Conservation (phyloP, 2,329 filamentous ascomycete genomes). For the Metarhizium robertsii region DNA sequence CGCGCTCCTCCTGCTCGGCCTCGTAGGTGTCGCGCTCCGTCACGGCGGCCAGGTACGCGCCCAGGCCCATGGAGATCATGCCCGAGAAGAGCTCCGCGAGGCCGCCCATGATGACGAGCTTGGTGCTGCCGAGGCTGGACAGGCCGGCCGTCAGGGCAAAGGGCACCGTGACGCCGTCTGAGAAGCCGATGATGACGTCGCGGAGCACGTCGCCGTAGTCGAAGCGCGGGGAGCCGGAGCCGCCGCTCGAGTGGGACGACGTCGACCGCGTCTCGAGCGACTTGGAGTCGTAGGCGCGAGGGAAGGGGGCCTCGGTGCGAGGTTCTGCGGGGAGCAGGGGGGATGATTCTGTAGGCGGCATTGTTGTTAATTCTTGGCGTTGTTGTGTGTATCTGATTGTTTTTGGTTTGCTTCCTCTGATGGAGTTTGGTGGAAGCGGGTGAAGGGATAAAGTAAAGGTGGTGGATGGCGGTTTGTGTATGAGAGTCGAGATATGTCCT, state of each 20-base stretch:
- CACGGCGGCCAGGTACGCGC: constrained; percentile 60
- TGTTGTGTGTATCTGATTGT: neutral
- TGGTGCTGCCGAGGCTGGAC: constrained; percentile 53
- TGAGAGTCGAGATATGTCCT: too few relatives aligned
- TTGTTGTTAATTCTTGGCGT: neutral
- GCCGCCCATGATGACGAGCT: constrained; percentile 61
- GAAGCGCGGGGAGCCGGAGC: constrained; percentile 11
- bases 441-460: too few relatives aligned
- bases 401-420: neutral
- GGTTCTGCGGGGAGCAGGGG: constrained; percentile 24
- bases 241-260: constrained; percentile 4
- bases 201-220: constrained; percentile 39
- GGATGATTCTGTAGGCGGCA: constrained; percentile 18
- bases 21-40: constrained; percentile 43
- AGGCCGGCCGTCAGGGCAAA: constrained; percentile 71
- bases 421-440: neutral
- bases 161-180: constrained; percentile 70
- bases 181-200: constrained; percentile 66
- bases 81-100: constrained; percentile 68
- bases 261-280: constrained; percentile 14
- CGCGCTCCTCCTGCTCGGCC: constrained; percentile 35
- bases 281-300: constrained; percentile 14
- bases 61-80: constrained; percentile 69
- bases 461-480: too few relatives aligned
- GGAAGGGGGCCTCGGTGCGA: constrained; percentile 14